Evolutionary conservation across 2,329 filamentous ascomycete species (phyloP).

Genomic region (Graphiopsis chlorocephala): DNA sequence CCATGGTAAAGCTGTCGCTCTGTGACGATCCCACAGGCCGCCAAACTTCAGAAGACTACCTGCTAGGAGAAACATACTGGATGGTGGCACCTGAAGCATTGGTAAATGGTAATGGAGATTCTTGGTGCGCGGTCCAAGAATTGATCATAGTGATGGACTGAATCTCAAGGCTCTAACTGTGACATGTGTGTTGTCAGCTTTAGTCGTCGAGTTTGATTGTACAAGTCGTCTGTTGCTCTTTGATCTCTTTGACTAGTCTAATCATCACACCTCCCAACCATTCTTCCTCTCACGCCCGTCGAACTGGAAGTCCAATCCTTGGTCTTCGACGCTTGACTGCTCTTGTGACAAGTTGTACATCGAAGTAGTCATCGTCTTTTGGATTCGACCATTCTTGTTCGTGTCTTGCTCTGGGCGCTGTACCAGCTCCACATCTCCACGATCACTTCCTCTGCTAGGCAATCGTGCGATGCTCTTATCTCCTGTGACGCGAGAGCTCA

Average conservation of each 20-base stretch:
- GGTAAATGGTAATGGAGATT: too few relatives aligned
- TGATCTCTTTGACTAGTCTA: background rate
- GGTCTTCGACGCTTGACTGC: background rate
- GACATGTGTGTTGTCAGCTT: too few relatives aligned
- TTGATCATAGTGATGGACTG: too few relatives aligned
- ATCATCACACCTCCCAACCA: background rate
- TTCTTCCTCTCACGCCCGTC: background rate
- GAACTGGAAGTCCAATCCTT: background rate
- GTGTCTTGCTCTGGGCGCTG: background rate
- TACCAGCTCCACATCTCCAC: background rate
- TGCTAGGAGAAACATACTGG: too few relatives aligned
- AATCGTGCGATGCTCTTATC: background rate
- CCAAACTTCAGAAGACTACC: too few relatives aligned
- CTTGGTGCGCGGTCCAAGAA: too few relatives aligned
- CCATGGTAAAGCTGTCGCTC: too few relatives aligned
- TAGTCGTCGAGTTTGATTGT: too few relatives aligned
- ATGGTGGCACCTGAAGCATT: too few relatives aligned
- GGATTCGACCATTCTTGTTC: background rate
- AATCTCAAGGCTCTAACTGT: too few relatives aligned
- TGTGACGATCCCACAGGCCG: too few relatives aligned
- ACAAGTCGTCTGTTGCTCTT: background rate
- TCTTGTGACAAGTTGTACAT: background rate
- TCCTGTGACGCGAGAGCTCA: background rate
- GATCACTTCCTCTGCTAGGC: background rate
- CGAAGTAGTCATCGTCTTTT: background rate